A percentile compares a stretch with the other conserved stretches of the same genome.
Evolutionary conservation across 192 early-diverging fungal species (phyloP).

Genomic region (Rhizophagus sp.): DNA sequence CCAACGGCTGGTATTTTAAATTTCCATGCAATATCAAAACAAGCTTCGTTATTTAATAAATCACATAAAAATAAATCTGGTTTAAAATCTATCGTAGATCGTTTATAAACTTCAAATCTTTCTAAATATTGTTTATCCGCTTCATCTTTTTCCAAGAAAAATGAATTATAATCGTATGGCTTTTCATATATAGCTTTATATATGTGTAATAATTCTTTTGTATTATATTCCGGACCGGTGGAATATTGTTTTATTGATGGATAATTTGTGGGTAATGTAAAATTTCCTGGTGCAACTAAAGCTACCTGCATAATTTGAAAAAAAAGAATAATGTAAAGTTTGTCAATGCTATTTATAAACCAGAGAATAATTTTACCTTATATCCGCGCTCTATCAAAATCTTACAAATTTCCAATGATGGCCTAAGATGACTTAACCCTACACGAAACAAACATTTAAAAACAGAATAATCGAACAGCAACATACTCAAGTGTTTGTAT

Average conservation of each 20-base stretch:
- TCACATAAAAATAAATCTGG: conserved; percentile 23
- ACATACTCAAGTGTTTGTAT: background rate
- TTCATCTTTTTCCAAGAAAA: background rate
- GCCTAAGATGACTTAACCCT: conserved; percentile 3
- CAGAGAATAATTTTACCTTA: conserved; percentile 1
- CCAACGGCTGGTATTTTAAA: background rate
- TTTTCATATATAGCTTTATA: background rate
- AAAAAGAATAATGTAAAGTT: background rate
- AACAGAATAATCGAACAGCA: background rate
- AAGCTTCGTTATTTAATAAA: background rate
- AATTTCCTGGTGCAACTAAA: background rate
- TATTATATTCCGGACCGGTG: background rate
- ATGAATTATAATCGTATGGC: background rate
- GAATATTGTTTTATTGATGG: background rate
- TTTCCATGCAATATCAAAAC: conserved; percentile 23
- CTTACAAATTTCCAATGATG: conserved; percentile 11
- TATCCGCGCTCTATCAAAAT: conserved; percentile 18
- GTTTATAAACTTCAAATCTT: background rate
- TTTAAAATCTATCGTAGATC: background rate
- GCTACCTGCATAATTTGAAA: background rate
- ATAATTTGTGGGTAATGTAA: background rate
- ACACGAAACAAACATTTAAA: background rate
- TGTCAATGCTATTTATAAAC: background rate
- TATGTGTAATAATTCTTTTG: background rate
- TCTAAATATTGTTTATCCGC: background rate